Base-by-base conservation (phyloP, 2,329 filamentous ascomycete genomes). In the Leptographium flavum region DNA sequence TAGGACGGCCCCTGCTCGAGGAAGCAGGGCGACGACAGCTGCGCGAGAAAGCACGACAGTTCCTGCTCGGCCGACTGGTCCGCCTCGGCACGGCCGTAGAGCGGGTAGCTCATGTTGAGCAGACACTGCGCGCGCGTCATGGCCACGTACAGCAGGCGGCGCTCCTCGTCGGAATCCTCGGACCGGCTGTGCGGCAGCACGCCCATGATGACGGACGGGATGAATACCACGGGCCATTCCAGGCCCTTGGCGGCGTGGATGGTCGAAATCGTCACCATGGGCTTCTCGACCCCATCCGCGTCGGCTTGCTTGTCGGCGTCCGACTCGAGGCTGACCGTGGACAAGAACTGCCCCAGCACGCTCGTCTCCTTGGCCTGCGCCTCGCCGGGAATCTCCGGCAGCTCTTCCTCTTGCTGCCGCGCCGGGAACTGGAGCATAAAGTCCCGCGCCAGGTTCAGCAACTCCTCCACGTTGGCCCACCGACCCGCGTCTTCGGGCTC, bases 221-320 rank as follows among this genome's bases (percentile, higher is more conserved):
- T 79, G 59, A 96, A 96, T 1, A 96, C 87, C 2, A 94, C 73
- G 0, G 90, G 90, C 92, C 92, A 98, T 60, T 98, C 90, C 1
- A 98, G 70, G 3, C 90, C 90, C 61, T 98, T 98, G 3, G 90
- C 87, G 0, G 88, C 87, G 58, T 98, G 90, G 11, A 98, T 95
- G 0, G 90, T 98, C 6, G 87, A 95, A 22, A 98, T 86, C 0
- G 88, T 95, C 19, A 96, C 76, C 53, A 84, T 70, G 2, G 74
- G 68, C 25, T 69, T 43, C 15, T 74, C 70, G 21, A 70, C 68
- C 3, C 72, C 69, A 3, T 74, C 69, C 10, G 76, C 69, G 3
- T 74, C 69, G 10, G 76, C 71, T 22, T 78, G 73, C 17, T 74
- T 76, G 53, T 86, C 80, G 0, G 81, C 74, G 50, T 93, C 86